Conservation (phyloP, 257 asterid species). For the Cinchona pubescens region DNA sequence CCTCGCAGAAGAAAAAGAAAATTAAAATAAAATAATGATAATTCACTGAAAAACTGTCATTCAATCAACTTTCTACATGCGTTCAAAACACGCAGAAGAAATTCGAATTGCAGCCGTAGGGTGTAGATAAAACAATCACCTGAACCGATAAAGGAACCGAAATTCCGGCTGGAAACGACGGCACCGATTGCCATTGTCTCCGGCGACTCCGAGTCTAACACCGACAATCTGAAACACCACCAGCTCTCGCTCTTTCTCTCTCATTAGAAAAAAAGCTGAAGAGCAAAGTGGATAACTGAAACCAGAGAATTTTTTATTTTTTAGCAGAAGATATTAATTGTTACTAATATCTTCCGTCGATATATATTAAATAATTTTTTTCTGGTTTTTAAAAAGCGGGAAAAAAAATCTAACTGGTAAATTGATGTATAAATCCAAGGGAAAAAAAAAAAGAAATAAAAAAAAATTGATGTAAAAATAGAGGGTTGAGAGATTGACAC, state of each 20-base stretch:
- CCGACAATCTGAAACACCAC: background rate
- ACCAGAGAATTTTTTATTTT: background rate
- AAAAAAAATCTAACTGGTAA: conserved; percentile 16
- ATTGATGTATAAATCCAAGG: no score
- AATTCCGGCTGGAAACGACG: conserved; percentile 67
- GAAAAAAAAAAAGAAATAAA: no score
- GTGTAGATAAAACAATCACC: conserved; percentile 33
- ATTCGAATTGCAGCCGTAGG: background rate
- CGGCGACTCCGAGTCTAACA: conserved; percentile 20
- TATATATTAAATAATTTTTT: background rate
- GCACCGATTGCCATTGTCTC: conserved; percentile 77
- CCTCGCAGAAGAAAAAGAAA: background rate
- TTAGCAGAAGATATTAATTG: background rate
- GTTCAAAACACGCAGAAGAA: background rate
- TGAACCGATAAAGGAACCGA: conserved; percentile 57
- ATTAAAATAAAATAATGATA: background rate
- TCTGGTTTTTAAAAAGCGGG: conserved; percentile 32
- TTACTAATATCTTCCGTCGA: no score
- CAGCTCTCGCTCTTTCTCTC: background rate
- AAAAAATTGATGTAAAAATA: background rate
- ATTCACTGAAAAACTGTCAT: background rate
- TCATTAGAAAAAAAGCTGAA: background rate
- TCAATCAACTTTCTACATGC: background rate
- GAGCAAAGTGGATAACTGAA: conserved; percentile 32
- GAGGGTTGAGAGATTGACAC: conserved; percentile 42